Base-by-base conservation (phyloP, 805 yeast genomes). In the Deakozyma indianensis region DNA sequence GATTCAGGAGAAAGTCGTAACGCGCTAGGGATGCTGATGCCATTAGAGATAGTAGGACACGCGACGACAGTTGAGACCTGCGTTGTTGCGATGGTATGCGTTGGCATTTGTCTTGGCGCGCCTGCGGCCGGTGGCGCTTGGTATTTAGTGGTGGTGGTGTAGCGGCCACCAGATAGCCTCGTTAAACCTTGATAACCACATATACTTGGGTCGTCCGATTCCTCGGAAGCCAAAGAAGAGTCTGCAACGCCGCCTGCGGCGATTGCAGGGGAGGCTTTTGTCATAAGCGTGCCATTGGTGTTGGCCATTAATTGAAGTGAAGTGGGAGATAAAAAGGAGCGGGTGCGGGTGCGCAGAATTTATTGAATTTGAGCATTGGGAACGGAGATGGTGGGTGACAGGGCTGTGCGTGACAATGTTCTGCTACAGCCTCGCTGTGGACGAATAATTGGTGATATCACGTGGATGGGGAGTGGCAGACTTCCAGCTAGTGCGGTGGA, bases 221-320 rank as follows among this genome's bases (percentile, higher is more conserved):
- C 38, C 18, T 32, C 38, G 38, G 38, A 32, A 20, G 38, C 38
- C 18, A 32, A 20, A 9, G 38, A 9, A 9, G 38, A 32, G 38
- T 32, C 38, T n/a, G 38, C 38, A 5, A 32, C 38, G 38, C 38
- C 38, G 18, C 38, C 38, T 9, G 38, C 38, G 38, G 38, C 18
- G 11, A 9, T 32, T 9, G 28, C 28, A 14, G 11, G 7, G 7
- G 28, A 25, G 38, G 9, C 18, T 11, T 32, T 32, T 14, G 11
- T 5, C 20, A 5, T n/a, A 20, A 32, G 38, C 11, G 14, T n/a
- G 38, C 38, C 38, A 32, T 32, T 14, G 18, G 11, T 32, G 38
- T 14, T 32, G 11, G 38, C 38, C 38, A 32, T 32, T 14, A 14
- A 25, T 25, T 25, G 11, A 9, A 25, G 28, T 7, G 28, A 25